Evolutionary conservation across 805 yeast genomes (phyloP), one percentile per base, ranked within the genome.

Genomic region (Crinitomyces ghanaensis): DNA sequence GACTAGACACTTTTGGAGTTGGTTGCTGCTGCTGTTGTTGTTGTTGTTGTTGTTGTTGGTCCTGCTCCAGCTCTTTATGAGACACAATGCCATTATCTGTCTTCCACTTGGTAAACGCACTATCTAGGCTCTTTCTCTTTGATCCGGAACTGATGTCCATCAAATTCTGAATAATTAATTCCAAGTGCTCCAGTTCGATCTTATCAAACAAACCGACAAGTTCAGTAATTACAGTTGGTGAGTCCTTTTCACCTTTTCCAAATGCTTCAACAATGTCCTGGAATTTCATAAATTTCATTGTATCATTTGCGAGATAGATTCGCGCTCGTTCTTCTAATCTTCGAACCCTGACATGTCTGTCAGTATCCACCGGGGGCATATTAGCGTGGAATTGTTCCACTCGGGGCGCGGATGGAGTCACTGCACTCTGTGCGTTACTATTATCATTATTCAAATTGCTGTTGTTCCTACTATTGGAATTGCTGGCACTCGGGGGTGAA

Each of bases 321-420:
- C 77, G 75, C 1, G 94, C 95, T 49, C 95, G 65, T 51, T 83
- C 93, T 41, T 80, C 88, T 19, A 84, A 63, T 44, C 95, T 66
- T 50, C 66, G 57, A 40, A 61, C 66, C 44, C 72, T 79, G 26
- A 64, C 56, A 20, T 67, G 72, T 7, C 56, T 53, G 1, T 67
- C 53, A 19, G 54, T 34, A 7, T 38, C 44, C 3, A 37, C 40
- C 11, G 38, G 43, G 6, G 40, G 35, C 22, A 30, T 43, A 14
- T 35, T 33, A 15, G 38, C 33, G 22, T 39, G 40, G 30, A 34
- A 40, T 2, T 32, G n/a, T n/a, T n/a, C n/a, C n/a, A n/a, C n/a
- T n/a, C n/a, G n/a, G n/a, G n/a, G n/a, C n/a, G n/a, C n/a, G n/a
- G n/a, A n/a, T n/a, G n/a, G n/a, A n/a, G n/a, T n/a, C n/a, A n/a